Base-by-base conservation (phyloP, 306 rosid species). In the Quercus parvula region DNA sequence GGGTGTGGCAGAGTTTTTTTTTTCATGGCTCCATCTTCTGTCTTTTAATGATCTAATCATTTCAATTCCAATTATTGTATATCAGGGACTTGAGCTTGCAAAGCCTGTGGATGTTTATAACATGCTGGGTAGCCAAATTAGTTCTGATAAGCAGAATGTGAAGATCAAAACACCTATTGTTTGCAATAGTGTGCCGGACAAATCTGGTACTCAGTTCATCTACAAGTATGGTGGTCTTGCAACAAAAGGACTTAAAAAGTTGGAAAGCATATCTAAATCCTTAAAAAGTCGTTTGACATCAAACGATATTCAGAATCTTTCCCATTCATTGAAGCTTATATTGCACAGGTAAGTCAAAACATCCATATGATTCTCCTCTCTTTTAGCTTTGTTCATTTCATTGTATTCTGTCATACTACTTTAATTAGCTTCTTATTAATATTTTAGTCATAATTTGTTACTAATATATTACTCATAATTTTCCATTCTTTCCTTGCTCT, bases 281-380 rank as follows among this genome's bases (percentile, higher is more conserved):
- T 59, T 92, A 73, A 90, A 79, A 83, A 82, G 84, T 46, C 54
- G 49, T 19, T 72, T 91, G 56, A 88, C 88, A 6, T 58, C 66
- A 64, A 81, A 85, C 25, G 96, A 90, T 93, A 85, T 93, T 75
- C 74, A 19, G 80, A 89, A 83, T 77, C 84, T 90, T 77, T 73
- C 87, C 69, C 19, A 14, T 64, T 33, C 66, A 22, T 84, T 86
- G 71, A 89, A 81, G 81, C 12, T 30, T 77, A 91, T 95, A 79
- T 76, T 95, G 84, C 86, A 85, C 75, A 86, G 81, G 99, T 95
- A 88, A 90, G 98, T 85, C 68, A 63, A 61, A 13, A 24, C 13
- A 58, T 28, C 73, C 56, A 30, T 41, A 28, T 52, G 74, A 7
- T 75, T 5, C 75, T 75, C 44, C 30, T 51, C 70, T 52, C 20